These are phyloP conservation scores for Globisporangium echinulatum DNA, from an alignment of 352 stramenopile genomes.

Conservation along the genomic window DNA sequence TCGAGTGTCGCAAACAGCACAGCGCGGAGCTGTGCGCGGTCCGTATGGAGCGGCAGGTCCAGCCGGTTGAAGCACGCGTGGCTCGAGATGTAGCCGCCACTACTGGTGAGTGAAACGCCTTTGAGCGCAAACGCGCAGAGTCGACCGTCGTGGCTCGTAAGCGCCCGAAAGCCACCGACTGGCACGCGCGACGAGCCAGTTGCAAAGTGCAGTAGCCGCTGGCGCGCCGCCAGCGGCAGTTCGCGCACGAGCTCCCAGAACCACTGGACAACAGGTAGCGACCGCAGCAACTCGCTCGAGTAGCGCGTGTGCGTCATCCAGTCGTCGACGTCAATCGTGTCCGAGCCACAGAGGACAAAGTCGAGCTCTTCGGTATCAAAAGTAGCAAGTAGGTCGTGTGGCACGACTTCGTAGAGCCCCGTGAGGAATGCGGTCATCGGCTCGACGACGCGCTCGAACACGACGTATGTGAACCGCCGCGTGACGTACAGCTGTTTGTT, in stretches of 20 bases:
- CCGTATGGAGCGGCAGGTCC: conserved; percentile 93
- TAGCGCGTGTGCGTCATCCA: conserved; percentile 72
- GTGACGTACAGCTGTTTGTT: conserved; percentile 91
- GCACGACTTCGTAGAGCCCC: conserved; percentile 92
- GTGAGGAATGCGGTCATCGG: conserved; percentile 78
- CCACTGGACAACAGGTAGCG: conserved; percentile 23
- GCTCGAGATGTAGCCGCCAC: conserved; percentile 47
- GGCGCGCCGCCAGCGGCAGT: conserved; percentile 68
- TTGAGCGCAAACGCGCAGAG: conserved; percentile 72
- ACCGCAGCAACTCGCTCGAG: conserved; percentile 22
- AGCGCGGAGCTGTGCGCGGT: conserved; percentile 70
- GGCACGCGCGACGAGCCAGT: conserved; percentile 79
- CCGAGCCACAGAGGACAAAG: conserved; percentile 90
- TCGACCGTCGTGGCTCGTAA: conserved; percentile 76
- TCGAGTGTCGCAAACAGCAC: conserved; percentile 54
- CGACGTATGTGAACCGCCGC: conserved; percentile 79
- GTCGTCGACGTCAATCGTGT: conserved; percentile 92
- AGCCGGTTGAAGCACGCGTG: conserved; percentile 86
- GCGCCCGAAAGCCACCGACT: conserved; percentile 50
- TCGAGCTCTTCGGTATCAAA: conserved; percentile 96
- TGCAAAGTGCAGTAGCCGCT: conserved; percentile 68
- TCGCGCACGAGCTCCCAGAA: conserved; percentile 86
- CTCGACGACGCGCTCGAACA: conserved; percentile 80
- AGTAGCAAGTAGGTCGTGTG: conserved; percentile 83
- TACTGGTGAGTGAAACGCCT: conserved; percentile 24